A percentile compares a stretch with the other conserved stretches of the same genome.
phyloP scores from a whole-genome alignment of 192 early-diverging fungal genomes.

The Rhizophagus prolifer region DNA sequence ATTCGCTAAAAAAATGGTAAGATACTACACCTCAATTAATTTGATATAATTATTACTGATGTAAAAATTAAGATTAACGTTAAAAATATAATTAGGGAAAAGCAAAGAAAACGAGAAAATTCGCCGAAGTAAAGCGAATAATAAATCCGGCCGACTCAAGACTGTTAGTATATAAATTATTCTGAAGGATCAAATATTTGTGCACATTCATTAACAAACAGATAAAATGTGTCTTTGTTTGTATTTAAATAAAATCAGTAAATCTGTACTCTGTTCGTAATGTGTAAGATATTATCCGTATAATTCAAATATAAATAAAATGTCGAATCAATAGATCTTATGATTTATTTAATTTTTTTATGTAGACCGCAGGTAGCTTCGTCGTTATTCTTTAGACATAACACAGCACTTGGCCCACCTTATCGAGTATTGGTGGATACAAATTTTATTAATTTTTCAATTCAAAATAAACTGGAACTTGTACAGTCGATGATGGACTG shows the following conservation, averaged over 20 bases:
- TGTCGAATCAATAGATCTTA: neutral
- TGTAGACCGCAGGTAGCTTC: constrained; percentile 82
- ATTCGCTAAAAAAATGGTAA: neutral
- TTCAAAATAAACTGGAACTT: constrained; percentile 98
- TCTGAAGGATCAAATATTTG: constrained; percentile 23
- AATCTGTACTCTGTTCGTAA: constrained; percentile 61
- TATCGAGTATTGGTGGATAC: constrained; percentile 97
- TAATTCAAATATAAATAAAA: neutral
- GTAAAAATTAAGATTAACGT: neutral
- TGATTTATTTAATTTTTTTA: neutral
- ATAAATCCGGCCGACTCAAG: constrained; percentile 88
- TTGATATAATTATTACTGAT: neutral
- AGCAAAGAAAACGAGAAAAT: constrained; percentile 90
- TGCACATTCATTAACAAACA: neutral
- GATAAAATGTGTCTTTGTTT: neutral
- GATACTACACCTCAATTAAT: neutral
- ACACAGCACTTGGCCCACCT: constrained; percentile 91
- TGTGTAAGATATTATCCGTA: constrained; percentile 55
- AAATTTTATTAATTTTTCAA: constrained; percentile 99
- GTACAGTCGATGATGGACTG: constrained; percentile 99
- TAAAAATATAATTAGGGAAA: constrained; percentile 61
- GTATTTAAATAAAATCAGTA: constrained; percentile 30
- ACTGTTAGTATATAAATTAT: constrained; percentile 59
- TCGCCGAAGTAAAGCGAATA: constrained; percentile 92
- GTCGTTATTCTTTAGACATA: constrained; percentile 97